phyloP scores from a whole-genome alignment of 2,329 filamentous ascomycete genomes.

The Paraphoma chrysanthemicola region DNA sequence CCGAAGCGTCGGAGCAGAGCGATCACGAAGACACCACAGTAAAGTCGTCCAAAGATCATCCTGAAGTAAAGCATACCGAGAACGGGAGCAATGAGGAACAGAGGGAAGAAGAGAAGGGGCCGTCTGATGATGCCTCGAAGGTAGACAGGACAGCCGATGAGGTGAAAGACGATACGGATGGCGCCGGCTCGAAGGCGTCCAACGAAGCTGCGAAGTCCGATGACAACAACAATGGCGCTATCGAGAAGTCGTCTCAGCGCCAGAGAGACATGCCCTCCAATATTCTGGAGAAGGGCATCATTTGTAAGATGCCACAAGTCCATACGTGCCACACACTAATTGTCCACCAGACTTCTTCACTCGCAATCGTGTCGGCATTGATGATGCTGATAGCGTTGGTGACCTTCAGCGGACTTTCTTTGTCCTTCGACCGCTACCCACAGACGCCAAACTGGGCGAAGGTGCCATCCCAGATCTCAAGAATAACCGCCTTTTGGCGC shows the following conservation, averaged over 20 bases:
- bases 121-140: constrained; percentile 6
- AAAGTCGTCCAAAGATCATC: too few species aligned
- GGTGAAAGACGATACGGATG: constrained; percentile 30
- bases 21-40: background rate
- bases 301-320: constrained; percentile 60
- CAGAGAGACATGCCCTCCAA: constrained; percentile 62
- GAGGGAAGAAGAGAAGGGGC: background rate
- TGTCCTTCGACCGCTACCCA: constrained; percentile 74
- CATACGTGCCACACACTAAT: background rate
- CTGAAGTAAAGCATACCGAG: background rate
- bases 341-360: constrained; percentile 70
- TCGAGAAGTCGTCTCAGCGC: constrained; percentile 59
- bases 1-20: constrained; percentile 10
- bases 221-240: constrained; percentile 41
- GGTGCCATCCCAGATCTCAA: constrained; percentile 63
- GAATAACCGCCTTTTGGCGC: constrained; percentile 74
- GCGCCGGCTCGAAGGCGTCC: constrained; percentile 27
- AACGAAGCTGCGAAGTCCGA: constrained; percentile 3
- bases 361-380: constrained; percentile 75
- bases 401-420: constrained; percentile 83
- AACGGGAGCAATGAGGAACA: constrained; percentile 14
- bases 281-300: constrained; percentile 84
- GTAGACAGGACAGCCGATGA: constrained; percentile 16
- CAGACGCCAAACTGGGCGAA: constrained; percentile 71
- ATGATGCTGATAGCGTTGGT: constrained; percentile 70